A percentile compares a stretch with the other conserved stretches of the same genome.
These are phyloP conservation scores for Ascomycota sp. DNA, from an alignment of 2,329 filamentous ascomycete genomes.

Conservation along the genomic window DNA sequence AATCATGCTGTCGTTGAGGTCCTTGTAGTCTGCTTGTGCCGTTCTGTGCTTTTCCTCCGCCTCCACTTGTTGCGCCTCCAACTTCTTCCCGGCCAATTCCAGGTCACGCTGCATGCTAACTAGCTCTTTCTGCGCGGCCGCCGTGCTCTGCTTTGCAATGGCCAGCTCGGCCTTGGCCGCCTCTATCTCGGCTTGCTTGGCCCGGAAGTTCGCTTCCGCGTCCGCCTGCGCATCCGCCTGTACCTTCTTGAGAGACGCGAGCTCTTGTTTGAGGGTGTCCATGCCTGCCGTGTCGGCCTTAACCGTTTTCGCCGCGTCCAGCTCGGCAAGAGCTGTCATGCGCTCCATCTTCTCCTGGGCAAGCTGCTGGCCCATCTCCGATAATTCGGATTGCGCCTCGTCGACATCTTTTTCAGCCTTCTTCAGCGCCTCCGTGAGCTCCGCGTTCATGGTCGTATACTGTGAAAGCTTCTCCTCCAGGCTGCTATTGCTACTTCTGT, in stretches of 20 bases:
- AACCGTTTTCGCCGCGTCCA: conserved; percentile 35
- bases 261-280: conserved; percentile 29
- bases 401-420: conserved; percentile 20
- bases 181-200: conserved; percentile 16
- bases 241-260: conserved; percentile 25
- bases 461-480: conserved; percentile 16
- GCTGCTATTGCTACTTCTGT: conserved; percentile 12
- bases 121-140: background rate
- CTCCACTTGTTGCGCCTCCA: conserved; percentile 30
- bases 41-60: conserved; percentile 31
- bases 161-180: conserved; percentile 13
- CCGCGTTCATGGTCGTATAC: conserved; percentile 15
- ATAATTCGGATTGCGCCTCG: conserved; percentile 25
- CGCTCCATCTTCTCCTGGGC: conserved; percentile 40
- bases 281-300: conserved; percentile 34
- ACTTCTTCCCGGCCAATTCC: conserved; percentile 27
- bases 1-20: conserved; percentile 42
- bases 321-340: conserved; percentile 36
- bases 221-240: conserved; percentile 22
- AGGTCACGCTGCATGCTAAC: conserved; percentile 19
- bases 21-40: conserved; percentile 37
- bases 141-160: conserved; percentile 13
- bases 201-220: conserved; percentile 12
- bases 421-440: conserved; percentile 16
- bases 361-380: conserved; percentile 30